phyloP scores from a whole-genome alignment of 352 stramenopile species.

The Aphanomyces euteiches region DNA sequence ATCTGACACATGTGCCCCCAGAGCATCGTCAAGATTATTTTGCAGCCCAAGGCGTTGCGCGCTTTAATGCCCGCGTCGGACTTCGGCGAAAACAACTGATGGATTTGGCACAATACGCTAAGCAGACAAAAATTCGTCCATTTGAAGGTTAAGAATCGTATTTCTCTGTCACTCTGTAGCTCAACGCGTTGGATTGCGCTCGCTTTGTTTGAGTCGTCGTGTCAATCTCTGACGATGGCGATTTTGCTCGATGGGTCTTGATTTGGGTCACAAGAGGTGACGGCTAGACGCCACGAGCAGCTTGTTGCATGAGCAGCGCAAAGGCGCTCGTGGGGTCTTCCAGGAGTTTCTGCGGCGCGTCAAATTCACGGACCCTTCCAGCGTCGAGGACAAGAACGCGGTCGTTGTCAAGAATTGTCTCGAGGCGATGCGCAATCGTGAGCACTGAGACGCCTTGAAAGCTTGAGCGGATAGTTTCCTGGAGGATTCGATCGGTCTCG shows the following conservation, averaged over 20 bases:
- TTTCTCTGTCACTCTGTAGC: too few relatives aligned
- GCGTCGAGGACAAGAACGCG: background rate
- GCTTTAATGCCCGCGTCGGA: background rate
- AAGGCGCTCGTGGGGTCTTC: background rate
- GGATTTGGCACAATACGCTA: background rate
- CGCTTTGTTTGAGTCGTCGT: too few relatives aligned
- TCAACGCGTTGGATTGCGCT: too few relatives aligned
- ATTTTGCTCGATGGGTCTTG: too few relatives aligned
- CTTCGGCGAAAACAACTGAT: background rate
- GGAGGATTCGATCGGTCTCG: background rate
- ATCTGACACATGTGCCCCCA: background rate
- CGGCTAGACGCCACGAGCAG: too few relatives aligned
- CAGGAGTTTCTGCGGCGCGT: background rate
- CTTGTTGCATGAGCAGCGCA: background rate
- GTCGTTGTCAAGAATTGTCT: background rate
- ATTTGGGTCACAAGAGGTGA: too few relatives aligned
- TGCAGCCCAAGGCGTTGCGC: background rate
- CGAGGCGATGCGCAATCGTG: background rate
- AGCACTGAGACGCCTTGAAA: background rate
- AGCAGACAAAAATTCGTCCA: conserved; percentile 2
- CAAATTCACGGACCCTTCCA: background rate
- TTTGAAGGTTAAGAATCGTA: background rate
- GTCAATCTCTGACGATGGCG: too few relatives aligned
- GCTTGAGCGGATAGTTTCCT: background rate
- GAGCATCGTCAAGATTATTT: background rate